These are phyloP conservation scores for Amoeboaphelidium protococcarum DNA, from an alignment of 371 early-diverging fungal genomes.

Conservation along the genomic window DNA sequence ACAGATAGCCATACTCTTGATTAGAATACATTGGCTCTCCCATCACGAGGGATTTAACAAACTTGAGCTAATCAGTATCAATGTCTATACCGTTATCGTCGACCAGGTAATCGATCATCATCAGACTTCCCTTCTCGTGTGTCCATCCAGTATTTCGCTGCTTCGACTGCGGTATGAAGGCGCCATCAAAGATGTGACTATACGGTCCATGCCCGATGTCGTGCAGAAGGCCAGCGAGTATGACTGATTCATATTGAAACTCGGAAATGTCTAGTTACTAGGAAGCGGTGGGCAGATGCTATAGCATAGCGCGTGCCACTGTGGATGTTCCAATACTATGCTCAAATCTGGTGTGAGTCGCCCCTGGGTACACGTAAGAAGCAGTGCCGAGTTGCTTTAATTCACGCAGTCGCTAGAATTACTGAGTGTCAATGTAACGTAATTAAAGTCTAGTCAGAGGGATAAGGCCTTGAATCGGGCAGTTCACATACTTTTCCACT, in stretches of 20 bases:
- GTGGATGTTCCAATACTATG: conserved; percentile 40
- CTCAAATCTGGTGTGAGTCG: conserved; percentile 67
- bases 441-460: too few relatives aligned
- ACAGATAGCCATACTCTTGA: conserved; percentile 31
- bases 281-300: not conserved
- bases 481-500: too few relatives aligned
- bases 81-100: conserved; percentile 47
- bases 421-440: too few relatives aligned
- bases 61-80: conserved; percentile 28
- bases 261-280: conserved; percentile 37
- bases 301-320: not conserved
- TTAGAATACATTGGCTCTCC: conserved; percentile 25
- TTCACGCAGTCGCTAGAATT: conserved; percentile 27
- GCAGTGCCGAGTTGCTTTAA: conserved; percentile 62
- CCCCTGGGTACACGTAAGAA: conserved; percentile 82
- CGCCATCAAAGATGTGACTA: conserved; percentile 74
- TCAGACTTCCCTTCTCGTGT: conserved; percentile 65
- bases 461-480: too few relatives aligned
- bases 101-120: conserved; percentile 62
- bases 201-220: conserved; percentile 88
- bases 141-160: conserved; percentile 43
- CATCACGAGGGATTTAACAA: conserved; percentile 59
- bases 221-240: conserved; percentile 76
- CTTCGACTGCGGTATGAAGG: conserved; percentile 37
- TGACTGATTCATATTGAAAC: conserved; percentile 54